Conservation (phyloP, 495 filamentous ascomycete genomes). For the Pseudoneurospora amorphoporcata region DNA sequence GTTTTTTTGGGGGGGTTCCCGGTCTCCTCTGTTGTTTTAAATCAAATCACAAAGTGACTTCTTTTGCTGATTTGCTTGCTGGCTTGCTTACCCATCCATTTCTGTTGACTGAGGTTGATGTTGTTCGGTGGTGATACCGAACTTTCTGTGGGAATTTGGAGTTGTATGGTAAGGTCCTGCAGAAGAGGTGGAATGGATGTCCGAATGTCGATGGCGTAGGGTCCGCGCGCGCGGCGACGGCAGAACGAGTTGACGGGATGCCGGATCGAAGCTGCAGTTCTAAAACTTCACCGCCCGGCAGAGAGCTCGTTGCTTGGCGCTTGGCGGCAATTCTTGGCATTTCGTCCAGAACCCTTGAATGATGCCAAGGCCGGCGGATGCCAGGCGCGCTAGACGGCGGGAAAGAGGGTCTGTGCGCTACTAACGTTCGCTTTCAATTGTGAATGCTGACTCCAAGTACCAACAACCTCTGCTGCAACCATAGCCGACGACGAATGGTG, state of each 20-base stretch:
- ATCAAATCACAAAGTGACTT: not conserved
- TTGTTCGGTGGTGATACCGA: not conserved
- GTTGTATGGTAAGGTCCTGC: not conserved
- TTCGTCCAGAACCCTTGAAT: not conserved
- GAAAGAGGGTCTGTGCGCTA: not conserved
- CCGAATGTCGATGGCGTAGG: not conserved
- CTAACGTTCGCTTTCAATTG: not conserved
- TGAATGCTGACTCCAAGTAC: not conserved
- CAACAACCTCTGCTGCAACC: not conserved
- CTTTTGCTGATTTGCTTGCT: not conserved
- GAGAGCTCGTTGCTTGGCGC: not conserved
- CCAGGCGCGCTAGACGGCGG: not conserved
- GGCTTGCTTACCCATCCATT: constrained; percentile 4
- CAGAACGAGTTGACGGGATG: not conserved
- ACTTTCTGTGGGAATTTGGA: not conserved
- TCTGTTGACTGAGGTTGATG: not conserved
- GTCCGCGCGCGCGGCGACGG: not conserved
- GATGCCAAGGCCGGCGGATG: not conserved
- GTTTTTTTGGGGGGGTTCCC: not conserved
- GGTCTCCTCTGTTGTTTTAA: not conserved
- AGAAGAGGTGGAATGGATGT: not conserved
- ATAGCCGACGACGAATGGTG: not conserved
- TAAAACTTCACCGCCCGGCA: not conserved
- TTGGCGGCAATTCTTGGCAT: not conserved
- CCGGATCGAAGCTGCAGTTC: not conserved